These are phyloP conservation scores for Spirogloea muscicola DNA, from an alignment of 139 green algal species.

Conservation along the genomic window DNA sequence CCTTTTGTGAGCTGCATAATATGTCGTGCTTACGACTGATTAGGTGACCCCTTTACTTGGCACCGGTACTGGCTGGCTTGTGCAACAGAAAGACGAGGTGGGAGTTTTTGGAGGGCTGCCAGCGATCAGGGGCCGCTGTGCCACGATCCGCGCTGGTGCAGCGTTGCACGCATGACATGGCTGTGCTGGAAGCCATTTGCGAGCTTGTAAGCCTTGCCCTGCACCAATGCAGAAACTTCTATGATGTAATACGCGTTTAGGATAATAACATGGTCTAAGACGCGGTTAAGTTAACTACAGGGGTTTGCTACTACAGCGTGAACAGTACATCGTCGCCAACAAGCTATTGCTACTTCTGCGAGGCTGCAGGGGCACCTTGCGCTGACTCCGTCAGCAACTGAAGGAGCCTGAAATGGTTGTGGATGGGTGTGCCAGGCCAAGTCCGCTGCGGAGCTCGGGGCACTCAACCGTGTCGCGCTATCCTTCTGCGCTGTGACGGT, in stretches of 20 bases:
- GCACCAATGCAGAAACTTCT: not conserved
- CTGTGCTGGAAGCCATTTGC: slow-evolving; percentile 38
- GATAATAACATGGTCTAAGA: too few relatives aligned
- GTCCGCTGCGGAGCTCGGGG: not conserved
- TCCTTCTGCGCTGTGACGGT: slow-evolving; percentile 30
- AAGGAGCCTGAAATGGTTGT: too few relatives aligned
- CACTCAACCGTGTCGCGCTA: not conserved
- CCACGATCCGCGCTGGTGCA: slow-evolving; percentile 25
- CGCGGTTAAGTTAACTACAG: too few relatives aligned
- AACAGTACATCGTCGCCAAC: too few relatives aligned
- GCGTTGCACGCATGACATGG: slow-evolving; percentile 21
- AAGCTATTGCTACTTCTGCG: too few relatives aligned
- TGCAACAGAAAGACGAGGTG: slow-evolving; percentile 34
- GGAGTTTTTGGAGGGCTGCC: slow-evolving; percentile 27
- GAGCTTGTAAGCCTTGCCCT: slow-evolving; percentile 30
- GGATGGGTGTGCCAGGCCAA: slow-evolving; percentile 12
- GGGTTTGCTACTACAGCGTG: too few relatives aligned
- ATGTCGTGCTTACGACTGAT: too few relatives aligned
- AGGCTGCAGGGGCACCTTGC: too few relatives aligned
- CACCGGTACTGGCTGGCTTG: too few relatives aligned
- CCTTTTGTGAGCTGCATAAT: too few relatives aligned
- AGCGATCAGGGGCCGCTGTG: slow-evolving; percentile 24
- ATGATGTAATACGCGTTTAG: not conserved
- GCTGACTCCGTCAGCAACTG: too few relatives aligned
- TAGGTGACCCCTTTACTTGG: too few relatives aligned